Conservation (phyloP, 768 basidiomycete genomes). For the Suillus clintonianus region DNA sequence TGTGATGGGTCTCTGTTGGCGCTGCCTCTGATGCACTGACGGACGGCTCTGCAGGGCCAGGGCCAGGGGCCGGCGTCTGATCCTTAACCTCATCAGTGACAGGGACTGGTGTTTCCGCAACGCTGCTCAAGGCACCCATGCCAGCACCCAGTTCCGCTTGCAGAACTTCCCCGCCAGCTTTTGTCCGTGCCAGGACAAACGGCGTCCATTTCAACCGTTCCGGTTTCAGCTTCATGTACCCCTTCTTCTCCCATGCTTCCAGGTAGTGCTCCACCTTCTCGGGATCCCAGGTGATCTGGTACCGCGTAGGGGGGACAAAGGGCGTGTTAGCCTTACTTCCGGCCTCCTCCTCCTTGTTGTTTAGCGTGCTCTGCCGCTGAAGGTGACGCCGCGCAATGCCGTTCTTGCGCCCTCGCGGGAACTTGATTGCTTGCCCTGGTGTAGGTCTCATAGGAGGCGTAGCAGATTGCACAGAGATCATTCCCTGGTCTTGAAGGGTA, state of each 20-base stretch:
- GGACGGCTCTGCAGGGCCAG: slow-evolving; percentile 12
- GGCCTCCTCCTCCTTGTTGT: slow-evolving; percentile 40
- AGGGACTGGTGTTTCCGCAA: slow-evolving; percentile 9
- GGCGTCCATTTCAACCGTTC: slow-evolving; percentile 95
- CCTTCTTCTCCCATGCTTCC: slow-evolving; percentile 72
- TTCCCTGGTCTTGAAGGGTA: slow-evolving; percentile 69
- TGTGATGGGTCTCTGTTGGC: slow-evolving; percentile 3
- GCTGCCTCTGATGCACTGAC: slow-evolving; percentile 16
- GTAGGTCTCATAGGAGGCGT: slow-evolving; percentile 59
- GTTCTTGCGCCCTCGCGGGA: slow-evolving; percentile 65
- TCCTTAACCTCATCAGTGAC: slow-evolving; percentile 19
- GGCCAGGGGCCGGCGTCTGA: slow-evolving; percentile 24
- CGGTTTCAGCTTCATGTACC: slow-evolving; percentile 72
- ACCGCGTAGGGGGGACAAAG: slow-evolving; percentile 66
- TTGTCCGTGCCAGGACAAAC: slow-evolving; percentile 66
- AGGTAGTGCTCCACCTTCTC: slow-evolving; percentile 67
- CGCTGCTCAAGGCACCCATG: slow-evolving; percentile 11
- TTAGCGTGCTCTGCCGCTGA: slow-evolving; percentile 54
- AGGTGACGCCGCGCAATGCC: slow-evolving; percentile 66
- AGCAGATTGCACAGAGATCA: slow-evolving; percentile 61
- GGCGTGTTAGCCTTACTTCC: slow-evolving; percentile 45
- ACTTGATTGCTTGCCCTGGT: slow-evolving; percentile 79
- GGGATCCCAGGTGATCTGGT: slow-evolving; percentile 75
- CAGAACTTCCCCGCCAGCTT: slow-evolving; percentile 27
- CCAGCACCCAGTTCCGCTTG: slow-evolving; percentile 19